Percentiles rank a stretch among this genome's conserved stretches.
Evolutionary conservation across 331 rosid species (phyloP).

Genomic region (Spiraea crenata): DNA sequence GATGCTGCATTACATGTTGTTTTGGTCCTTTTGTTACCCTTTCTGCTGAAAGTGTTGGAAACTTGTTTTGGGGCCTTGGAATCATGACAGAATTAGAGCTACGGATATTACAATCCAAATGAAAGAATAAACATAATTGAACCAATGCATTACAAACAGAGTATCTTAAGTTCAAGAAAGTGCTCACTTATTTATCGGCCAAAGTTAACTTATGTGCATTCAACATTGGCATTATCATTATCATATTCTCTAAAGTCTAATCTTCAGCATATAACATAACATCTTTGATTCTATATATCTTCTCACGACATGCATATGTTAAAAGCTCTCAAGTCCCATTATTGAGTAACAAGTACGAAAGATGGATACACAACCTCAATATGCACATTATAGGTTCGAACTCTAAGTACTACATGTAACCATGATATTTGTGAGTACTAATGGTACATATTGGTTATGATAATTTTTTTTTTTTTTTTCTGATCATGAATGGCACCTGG

Average conservation of each 20-base stretch:
- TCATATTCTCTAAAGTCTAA: background rate
- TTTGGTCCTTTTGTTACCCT: too few species aligned
- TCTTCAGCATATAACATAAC: too few species aligned
- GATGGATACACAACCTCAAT: too few species aligned
- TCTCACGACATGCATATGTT: background rate
- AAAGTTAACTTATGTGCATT: background rate
- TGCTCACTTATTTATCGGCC: background rate
- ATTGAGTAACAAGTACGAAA: too few species aligned
- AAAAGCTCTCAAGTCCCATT: background rate
- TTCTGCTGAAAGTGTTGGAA: background rate
- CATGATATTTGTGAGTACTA: too few species aligned
- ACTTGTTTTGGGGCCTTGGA: background rate
- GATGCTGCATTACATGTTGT: too few species aligned
- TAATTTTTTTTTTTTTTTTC: too few species aligned
- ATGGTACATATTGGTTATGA: too few species aligned
- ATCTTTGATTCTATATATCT: too few species aligned
- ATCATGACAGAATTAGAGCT: constrained; percentile 8
- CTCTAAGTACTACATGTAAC: too few species aligned
- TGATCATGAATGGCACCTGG: too few species aligned
- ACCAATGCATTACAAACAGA: background rate
- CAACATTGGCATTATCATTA: background rate
- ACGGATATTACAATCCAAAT: background rate
- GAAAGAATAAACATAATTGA: constrained; percentile 1
- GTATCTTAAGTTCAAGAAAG: background rate
- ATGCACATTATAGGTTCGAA: too few species aligned